phyloP scores from a whole-genome alignment of 495 filamentous ascomycete genomes.

The Podospora fimiseda region DNA sequence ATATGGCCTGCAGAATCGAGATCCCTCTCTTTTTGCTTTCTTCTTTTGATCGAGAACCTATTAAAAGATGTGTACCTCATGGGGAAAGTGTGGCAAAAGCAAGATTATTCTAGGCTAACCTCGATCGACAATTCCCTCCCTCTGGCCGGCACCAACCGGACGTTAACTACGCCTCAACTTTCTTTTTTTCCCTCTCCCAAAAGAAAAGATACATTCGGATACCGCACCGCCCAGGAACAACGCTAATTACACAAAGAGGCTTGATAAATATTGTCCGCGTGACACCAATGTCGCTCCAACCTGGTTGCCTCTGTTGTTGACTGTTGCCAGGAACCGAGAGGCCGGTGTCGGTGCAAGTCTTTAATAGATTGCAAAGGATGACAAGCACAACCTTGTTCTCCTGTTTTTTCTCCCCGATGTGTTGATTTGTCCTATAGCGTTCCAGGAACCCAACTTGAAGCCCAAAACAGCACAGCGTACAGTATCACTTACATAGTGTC shows the following conservation, averaged over 20 bases:
- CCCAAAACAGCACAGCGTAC: too few species aligned
- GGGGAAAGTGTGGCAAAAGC: not conserved
- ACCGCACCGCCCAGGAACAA: not conserved
- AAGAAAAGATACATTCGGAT: not conserved
- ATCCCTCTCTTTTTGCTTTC: not conserved
- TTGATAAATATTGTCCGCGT: not conserved
- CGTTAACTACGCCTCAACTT: too few species aligned
- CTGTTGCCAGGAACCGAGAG: not conserved
- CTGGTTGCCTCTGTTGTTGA: not conserved
- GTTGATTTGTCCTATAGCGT: too few species aligned
- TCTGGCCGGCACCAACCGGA: too few species aligned
- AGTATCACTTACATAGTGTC: too few species aligned
- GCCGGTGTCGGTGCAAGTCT: not conserved
- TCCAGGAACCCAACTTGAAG: too few species aligned
- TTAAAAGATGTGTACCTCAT: too few species aligned
- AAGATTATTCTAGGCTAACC: too few species aligned
- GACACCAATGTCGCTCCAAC: too few species aligned
- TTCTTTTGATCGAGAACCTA: not conserved
- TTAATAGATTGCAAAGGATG: too few species aligned
- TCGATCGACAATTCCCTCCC: too few species aligned
- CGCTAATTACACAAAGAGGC: not conserved
- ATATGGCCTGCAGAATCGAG: not conserved
- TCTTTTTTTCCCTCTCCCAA: too few species aligned
- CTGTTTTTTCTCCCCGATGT: not conserved
- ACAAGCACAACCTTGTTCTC: not conserved